Evolutionary conservation across 2,329 filamentous ascomycete species (phyloP).

Genomic region (Cytospora chrysosperma): DNA sequence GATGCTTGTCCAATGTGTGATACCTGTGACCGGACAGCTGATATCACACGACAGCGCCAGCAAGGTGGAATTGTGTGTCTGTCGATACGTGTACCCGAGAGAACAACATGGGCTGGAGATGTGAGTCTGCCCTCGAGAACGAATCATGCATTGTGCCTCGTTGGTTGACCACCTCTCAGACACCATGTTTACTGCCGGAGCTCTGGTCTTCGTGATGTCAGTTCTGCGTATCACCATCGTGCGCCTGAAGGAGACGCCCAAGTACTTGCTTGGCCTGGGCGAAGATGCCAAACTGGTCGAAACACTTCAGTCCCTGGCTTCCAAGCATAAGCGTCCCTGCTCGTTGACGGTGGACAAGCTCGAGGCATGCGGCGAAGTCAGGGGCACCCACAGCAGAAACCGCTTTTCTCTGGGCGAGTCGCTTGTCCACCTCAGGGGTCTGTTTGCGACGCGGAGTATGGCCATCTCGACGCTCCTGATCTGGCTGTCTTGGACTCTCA

Average conservation of each 20-base stretch:
- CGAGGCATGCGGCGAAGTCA: constrained; percentile 45
- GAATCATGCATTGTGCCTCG: too few species aligned
- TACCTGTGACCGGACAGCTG: neutral
- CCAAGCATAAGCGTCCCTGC: constrained; percentile 40
- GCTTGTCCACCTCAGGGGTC: constrained; percentile 58
- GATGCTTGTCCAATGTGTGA: too few species aligned
- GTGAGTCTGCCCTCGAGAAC: neutral
- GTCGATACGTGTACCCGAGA: constrained; percentile 40
- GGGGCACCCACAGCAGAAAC: constrained; percentile 36
- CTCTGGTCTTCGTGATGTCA: constrained; percentile 49
- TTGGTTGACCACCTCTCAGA: constrained; percentile 25
- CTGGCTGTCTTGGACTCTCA: constrained; percentile 68
- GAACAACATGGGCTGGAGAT: constrained; percentile 52
- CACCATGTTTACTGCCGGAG: constrained; percentile 47
- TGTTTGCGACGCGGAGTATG: constrained; percentile 62
- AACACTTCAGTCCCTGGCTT: constrained; percentile 39
- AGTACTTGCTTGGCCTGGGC: constrained; percentile 55
- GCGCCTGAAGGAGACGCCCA: constrained; percentile 57
- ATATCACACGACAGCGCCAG: constrained; percentile 31
- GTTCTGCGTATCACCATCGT: constrained; percentile 54
- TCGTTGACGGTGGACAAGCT: constrained; percentile 46
- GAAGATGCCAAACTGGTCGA: constrained; percentile 51
- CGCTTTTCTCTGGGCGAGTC: constrained; percentile 36
- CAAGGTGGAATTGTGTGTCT: constrained; percentile 42
- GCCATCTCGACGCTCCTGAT: constrained; percentile 62